Evolutionary conservation across 306 rosid genomes (phyloP).

Genomic region (Trifolium fragiferum): DNA sequence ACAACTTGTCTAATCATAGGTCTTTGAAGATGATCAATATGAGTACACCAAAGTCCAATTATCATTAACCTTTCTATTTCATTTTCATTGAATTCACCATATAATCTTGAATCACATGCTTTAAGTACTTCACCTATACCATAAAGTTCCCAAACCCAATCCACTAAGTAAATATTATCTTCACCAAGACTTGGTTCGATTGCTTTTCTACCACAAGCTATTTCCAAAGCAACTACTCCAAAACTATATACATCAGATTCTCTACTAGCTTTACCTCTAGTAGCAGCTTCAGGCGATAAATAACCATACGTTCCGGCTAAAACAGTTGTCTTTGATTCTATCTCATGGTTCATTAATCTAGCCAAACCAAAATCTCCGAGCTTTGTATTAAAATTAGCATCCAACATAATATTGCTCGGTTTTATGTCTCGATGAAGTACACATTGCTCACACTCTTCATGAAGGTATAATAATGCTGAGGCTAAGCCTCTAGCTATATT

Average conservation of each 20-base stretch:
- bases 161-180: conserved; percentile 35
- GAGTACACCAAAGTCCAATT: conserved; percentile 55
- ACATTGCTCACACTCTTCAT: conserved; percentile 49
- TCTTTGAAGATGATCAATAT: conserved; percentile 34
- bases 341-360: conserved; percentile 39
- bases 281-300: conserved; percentile 47
- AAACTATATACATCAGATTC: conserved; percentile 54
- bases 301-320: conserved; percentile 54
- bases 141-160: conserved; percentile 48
- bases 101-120: conserved; percentile 43
- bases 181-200: conserved; percentile 24
- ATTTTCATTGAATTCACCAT: conserved; percentile 38
- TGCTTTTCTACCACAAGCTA: conserved; percentile 49
- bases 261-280: conserved; percentile 44
- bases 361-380: conserved; percentile 60
- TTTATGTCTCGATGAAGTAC: conserved; percentile 53
- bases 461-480: conserved; percentile 48
- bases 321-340: conserved; percentile 39
- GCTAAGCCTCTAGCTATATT: conserved; percentile 45
- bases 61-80: conserved; percentile 43
- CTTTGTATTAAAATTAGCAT: conserved; percentile 41
- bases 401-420: conserved; percentile 54
- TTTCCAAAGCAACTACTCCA: conserved; percentile 54
- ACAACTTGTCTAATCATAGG: conserved; percentile 47
- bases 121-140: conserved; percentile 20